phyloP scores from a whole-genome alignment of 345 rosid genomes.

The Lepidium didymum region DNA sequence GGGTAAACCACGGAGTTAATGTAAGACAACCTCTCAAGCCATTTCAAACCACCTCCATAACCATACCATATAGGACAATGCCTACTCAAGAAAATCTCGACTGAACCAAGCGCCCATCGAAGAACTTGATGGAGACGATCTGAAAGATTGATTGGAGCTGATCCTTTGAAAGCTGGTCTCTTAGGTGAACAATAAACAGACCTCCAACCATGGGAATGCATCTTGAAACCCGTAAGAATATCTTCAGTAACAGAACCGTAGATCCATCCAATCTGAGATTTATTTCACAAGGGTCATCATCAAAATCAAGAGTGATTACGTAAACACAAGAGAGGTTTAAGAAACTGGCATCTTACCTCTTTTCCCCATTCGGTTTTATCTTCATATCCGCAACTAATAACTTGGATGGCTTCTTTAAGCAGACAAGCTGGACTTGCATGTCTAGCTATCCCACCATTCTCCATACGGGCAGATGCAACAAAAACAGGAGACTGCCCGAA shows the following conservation, averaged over 20 bases:
- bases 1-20: conserved; percentile 96
- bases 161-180: conserved; percentile 87
- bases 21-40: conserved; percentile 91
- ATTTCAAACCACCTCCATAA: conserved; percentile 94
- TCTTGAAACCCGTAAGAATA: conserved; percentile 94
- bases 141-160: conserved; percentile 93
- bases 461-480: conserved; percentile 61
- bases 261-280: conserved; percentile 86
- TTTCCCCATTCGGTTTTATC: conserved; percentile 99
- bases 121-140: conserved; percentile 97
- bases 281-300: background rate
- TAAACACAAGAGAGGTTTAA: background rate
- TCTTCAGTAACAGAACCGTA: conserved; percentile 96
- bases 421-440: conserved; percentile 72
- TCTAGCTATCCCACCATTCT: conserved; percentile 76
- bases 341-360: conserved; percentile 50
- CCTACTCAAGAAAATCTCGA: conserved; percentile 92
- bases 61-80: conserved; percentile 99
- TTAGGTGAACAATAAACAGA: conserved; percentile 94
- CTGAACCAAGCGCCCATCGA: conserved; percentile 98
- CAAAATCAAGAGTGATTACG: background rate
- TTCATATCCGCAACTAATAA: conserved; percentile 97
- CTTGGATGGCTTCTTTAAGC: conserved; percentile 95
- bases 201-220: conserved; percentile 99
- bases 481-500: conserved; percentile 97